Percentiles rank a stretch among this genome's conserved stretches.
Conservation (phyloP, 257 asterid genomes). For the Scutellaria baicalensis region DNA sequence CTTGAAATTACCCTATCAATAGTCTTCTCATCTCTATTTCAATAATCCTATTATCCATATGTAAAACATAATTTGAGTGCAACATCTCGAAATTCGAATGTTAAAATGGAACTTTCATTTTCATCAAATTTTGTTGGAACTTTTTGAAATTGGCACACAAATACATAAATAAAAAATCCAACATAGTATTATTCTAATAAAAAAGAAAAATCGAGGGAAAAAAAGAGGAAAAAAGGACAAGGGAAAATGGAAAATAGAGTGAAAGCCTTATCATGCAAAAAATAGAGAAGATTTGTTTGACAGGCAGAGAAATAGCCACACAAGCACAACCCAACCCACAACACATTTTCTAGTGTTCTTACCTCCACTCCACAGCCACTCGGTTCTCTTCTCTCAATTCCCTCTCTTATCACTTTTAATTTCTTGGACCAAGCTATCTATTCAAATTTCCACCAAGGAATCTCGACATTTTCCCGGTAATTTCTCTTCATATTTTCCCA, state of each 20-base stretch:
- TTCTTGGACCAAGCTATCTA: neutral
- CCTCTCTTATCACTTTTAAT: constrained; percentile 13
- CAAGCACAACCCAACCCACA: constrained; percentile 41
- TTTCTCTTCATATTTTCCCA: neutral
- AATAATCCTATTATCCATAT: no score
- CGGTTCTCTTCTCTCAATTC: constrained; percentile 9
- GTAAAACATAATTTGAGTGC: no score
- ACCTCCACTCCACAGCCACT: constrained; percentile 17
- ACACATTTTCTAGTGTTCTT: constrained; percentile 13
- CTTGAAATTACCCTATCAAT: no score
- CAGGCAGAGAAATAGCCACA: constrained; percentile 64
- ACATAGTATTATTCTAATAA: no score
- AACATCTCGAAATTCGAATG: no score
- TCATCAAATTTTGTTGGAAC: no score
- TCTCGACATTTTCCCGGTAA: constrained; percentile 22
- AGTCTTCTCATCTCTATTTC: no score
- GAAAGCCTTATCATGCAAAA: constrained; percentile 61
- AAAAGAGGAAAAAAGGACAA: neutral
- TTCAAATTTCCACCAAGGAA: neutral
- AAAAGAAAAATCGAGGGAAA: neutral
- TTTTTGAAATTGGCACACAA: no score
- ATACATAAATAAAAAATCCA: no score
- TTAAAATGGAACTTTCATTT: no score
- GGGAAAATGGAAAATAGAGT: constrained; percentile 15
- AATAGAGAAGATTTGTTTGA: no score